These are phyloP conservation scores for Gynochthodes officinalis DNA, from an alignment of 257 asterid genomes.

Conservation along the genomic window DNA sequence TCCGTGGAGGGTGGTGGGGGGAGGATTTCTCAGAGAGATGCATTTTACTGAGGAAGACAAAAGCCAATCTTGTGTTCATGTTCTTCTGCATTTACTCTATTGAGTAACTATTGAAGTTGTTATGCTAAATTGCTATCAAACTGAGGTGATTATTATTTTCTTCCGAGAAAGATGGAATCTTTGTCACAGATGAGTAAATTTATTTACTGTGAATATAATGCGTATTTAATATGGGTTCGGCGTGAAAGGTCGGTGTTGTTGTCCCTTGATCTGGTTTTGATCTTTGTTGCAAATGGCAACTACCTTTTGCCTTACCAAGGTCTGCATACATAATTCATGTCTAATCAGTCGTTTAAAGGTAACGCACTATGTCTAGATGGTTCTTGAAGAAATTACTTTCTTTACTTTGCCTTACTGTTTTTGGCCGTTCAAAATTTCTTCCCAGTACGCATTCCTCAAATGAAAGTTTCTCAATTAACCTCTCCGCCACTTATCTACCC, in stretches of 20 bases:
- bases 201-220: not conserved
- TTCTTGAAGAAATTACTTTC: not conserved
- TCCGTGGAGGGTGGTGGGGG: slow-evolving; percentile 2
- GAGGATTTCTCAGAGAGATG: not conserved
- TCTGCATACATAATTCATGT: not conserved
- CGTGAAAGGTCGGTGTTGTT: not conserved
- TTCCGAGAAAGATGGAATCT: not conserved
- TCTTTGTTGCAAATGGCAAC: not conserved
- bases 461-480: not conserved
- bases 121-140: not conserved
- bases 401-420: not conserved
- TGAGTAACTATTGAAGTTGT: too few species aligned
- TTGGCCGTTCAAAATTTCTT: not conserved
- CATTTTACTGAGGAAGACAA: not conserved
- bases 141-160: not conserved
- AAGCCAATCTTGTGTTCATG: not conserved
- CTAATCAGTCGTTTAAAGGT: not conserved
- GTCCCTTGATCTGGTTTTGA: slow-evolving; percentile 1
- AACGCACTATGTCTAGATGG: not conserved
- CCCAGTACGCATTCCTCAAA: too few species aligned
- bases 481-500: not conserved
- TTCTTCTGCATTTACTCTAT: not conserved
- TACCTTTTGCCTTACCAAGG: not conserved
- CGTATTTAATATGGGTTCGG: not conserved
- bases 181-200: not conserved